Evolutionary conservation across 805 yeast species (phyloP), one percentile per base, ranked within the genome.

Genomic region (Debaryomyces castellii): DNA sequence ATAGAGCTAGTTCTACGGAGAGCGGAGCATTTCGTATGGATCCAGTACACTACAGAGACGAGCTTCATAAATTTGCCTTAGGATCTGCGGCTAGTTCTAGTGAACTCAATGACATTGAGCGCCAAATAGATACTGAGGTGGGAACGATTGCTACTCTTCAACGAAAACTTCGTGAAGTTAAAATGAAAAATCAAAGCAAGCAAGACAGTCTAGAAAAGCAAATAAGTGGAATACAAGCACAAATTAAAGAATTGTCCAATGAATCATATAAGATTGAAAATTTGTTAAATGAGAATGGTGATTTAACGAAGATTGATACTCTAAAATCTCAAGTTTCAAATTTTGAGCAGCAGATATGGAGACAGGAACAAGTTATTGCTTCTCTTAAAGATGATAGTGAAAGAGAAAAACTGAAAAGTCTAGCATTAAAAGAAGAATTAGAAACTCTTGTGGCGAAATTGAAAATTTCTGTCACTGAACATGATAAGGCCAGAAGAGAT

Each of bases 11-110:
- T 38, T 57, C 62, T 12, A 65, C 66, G 27, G 54, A 64, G 35
- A 67, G 62, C 23, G 78, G 79, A 12, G 76, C 78, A 1, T 69
- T 78, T 34, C 63, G 76, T 37, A 62, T 73, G 21, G 85, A 83
- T 59, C 86, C 89, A 0, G 62, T 83, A 2, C 64, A 62, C 45
- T 82, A 77, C 49, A 60, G 60, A 40, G 60, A 55, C 22, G 65
- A 59, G 9, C 52, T 58, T 9, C 58, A 55, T 18, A 69, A 67
- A 48, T 58, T 69, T 41, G 60, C 68, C 1, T 57, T 59, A 16
- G 61, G 50, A 17, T 43, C 51, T 1, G 49, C 34, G 3, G 41
- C 48, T 1, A 49, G 40, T 24, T 48, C 48, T 28, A 44, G 47
- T 21, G 58, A 55, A 5, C 17, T 56, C 9, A 44, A 44, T n/a